Base-by-base conservation (phyloP, 164 flowering plant genomes). In the Tetracentron sinense region DNA sequence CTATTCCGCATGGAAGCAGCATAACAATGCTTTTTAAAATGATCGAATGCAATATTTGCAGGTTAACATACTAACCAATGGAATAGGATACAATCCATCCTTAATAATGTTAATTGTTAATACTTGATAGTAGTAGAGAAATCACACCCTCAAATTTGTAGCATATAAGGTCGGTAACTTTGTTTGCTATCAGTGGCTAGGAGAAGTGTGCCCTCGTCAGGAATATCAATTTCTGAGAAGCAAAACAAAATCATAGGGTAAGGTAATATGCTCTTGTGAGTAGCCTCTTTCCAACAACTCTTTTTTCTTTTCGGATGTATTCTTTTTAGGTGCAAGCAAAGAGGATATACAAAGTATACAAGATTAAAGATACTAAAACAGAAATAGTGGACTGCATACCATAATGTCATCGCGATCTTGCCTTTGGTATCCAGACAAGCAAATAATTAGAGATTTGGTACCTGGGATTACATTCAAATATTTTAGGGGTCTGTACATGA, bases 121-220 rank as follows among this genome's bases (percentile, higher is more conserved):
- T n/a, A n/a, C n/a, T 49, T 10, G 33, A 10, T 31, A 23, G 25
- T 29, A 42, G n/a, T 47, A 51, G 6, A 66, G 35, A 64, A 50
- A 68, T 38, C 75, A 1, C 38, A 91, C 99, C 95, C 62, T 94
- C 99, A 79, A 86, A 88, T 70, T 91, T 91, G 82, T 89, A 94
- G 84, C 99, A 94, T 66, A 94, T 77, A 44, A 91, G 96, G 81
- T 94, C 97, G 46, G 99, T 94, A 51, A 85, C 89, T 72, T 79
- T 85, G 76, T 78, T 82, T 60, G 96, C 96, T 38, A 83, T 79
- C 82, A 94, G 47, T 33, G 99, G 93, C 78, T 89, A 91, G 27
- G 92, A 85, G 71, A 94, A 91, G 26, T 76, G 69, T 58, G 96
- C 96, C 28, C 97, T 96, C 93, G 89, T 89, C 72, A 91, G 49